A percentile compares a stretch with the other conserved stretches of the same genome.
Evolutionary conservation across 1,284 basidiomycete genomes (phyloP).

Genomic region (Cutaneotrichosporon cyanovorans): DNA sequence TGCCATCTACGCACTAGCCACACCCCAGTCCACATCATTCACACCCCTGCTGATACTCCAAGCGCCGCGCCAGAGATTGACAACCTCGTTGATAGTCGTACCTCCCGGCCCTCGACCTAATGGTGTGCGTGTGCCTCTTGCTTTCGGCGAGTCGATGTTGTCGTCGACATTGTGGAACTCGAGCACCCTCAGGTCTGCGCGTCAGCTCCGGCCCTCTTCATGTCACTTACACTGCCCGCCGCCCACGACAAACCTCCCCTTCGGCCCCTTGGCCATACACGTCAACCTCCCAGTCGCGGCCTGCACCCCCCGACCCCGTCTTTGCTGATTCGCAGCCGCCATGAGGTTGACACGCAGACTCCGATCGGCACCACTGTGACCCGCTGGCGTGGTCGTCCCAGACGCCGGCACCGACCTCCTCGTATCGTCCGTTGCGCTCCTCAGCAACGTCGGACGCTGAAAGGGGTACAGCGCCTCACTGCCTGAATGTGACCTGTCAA

Average conservation of each 20-base stretch:
- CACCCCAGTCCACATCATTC: conserved; percentile 69
- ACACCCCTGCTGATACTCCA: conserved; percentile 40
- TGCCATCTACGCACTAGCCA: conserved; percentile 53
- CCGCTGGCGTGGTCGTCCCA: conserved; percentile 11
- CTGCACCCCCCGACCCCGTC: conserved; percentile 16
- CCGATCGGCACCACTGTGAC: conserved; percentile 16
- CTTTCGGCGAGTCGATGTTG: not conserved
- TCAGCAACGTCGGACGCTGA: not conserved
- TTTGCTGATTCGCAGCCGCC: conserved; percentile 4
- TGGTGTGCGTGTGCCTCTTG: conserved; percentile 5
- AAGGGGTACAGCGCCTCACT: not conserved
- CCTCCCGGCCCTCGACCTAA: conserved; percentile 37
- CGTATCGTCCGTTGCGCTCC: not conserved
- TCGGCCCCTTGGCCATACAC: conserved; percentile 39
- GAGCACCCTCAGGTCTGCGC: conserved; percentile 35
- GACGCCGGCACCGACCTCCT: conserved; percentile 9
- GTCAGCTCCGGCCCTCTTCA: conserved; percentile 6
- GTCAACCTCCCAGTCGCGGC: conserved; percentile 26
- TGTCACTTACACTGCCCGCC: conserved; percentile 40
- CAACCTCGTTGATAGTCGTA: conserved; percentile 34
- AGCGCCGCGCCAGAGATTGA: conserved; percentile 41
- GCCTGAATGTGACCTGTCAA: conserved; percentile 3
- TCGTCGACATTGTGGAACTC: conserved; percentile 21
- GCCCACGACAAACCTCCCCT: conserved; percentile 37
- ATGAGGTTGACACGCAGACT: conserved; percentile 30